A percentile compares a stretch with the other conserved stretches of the same genome.
Evolutionary conservation across 306 rosid species (phyloP).

Genomic region (Casuarina equisetifolia): DNA sequence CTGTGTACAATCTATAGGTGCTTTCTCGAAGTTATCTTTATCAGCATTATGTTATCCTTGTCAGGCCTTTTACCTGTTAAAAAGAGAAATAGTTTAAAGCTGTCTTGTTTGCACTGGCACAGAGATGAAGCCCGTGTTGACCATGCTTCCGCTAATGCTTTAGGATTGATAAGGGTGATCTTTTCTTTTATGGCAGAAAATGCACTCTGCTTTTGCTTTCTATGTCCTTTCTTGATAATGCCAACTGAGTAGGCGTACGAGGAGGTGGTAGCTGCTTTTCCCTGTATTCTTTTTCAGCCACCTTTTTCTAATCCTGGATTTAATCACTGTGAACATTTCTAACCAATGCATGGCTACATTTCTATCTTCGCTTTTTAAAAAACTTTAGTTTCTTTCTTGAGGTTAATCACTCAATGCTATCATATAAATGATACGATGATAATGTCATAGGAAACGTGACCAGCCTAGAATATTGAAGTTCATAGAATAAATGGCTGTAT

Average conservation of each 20-base stretch:
- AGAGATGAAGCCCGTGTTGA: background rate
- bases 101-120: background rate
- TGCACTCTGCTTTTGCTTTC: background rate
- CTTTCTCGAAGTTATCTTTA: background rate
- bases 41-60: background rate
- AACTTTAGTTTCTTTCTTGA: too few relatives aligned
- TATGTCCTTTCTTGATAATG: background rate
- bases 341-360: too few relatives aligned
- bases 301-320: background rate
- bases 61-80: background rate
- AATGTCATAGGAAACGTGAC: too few relatives aligned
- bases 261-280: background rate
- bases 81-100: background rate
- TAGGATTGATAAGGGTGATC: background rate
- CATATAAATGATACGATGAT: too few relatives aligned
- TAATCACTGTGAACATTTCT: too few relatives aligned
- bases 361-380: too few relatives aligned
- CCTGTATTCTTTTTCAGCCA: background rate
- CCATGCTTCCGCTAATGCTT: background rate
- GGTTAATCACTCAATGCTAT: too few relatives aligned
- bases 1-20: background rate
- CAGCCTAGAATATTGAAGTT: too few relatives aligned
- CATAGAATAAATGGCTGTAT: too few relatives aligned
- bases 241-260: background rate
- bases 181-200: background rate